phyloP scores from a whole-genome alignment of 805 yeast species.

The Maudiozyma pseudohumilis region DNA sequence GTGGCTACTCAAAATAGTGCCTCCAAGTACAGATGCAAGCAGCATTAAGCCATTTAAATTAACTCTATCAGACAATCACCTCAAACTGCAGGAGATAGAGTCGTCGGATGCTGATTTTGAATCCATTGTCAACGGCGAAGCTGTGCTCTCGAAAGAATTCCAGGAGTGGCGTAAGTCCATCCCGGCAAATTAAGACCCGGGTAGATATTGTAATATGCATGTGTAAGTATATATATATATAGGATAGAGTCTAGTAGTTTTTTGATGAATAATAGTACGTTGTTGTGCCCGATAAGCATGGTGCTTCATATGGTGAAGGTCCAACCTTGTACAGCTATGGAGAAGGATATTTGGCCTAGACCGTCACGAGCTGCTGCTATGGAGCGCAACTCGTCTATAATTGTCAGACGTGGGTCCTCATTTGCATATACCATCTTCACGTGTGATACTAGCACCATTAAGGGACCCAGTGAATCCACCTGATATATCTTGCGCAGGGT shows the following conservation, averaged over 20 bases:
- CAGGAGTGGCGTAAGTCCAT: conserved; percentile 41
- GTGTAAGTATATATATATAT: neutral
- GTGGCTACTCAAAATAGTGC: conserved; percentile 55
- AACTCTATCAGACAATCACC: conserved; percentile 38
- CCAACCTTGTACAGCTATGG: conserved; percentile 22
- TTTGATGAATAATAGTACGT: no score
- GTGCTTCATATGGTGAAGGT: conserved; percentile 7
- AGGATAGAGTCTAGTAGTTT: neutral
- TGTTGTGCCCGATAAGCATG: no score
- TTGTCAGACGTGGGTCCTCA: conserved; percentile 48
- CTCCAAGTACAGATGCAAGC: conserved; percentile 42
- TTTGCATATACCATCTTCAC: conserved; percentile 35
- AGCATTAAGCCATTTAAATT: conserved; percentile 45
- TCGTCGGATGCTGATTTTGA: conserved; percentile 29
- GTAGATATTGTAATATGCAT: neutral
- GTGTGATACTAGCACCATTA: conserved; percentile 38
- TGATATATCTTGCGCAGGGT: conserved; percentile 31
- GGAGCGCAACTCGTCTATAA: conserved; percentile 40
- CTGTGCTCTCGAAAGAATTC: conserved; percentile 41
- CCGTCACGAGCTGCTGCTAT: conserved; percentile 27
- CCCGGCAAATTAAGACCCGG: neutral
- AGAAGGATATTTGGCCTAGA: conserved; percentile 29
- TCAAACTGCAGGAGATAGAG: conserved; percentile 38
- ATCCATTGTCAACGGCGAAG: conserved; percentile 31
- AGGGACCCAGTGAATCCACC: conserved; percentile 23